phyloP scores from a whole-genome alignment of 495 filamentous ascomycete genomes.

The Neurospora hispaniola region DNA sequence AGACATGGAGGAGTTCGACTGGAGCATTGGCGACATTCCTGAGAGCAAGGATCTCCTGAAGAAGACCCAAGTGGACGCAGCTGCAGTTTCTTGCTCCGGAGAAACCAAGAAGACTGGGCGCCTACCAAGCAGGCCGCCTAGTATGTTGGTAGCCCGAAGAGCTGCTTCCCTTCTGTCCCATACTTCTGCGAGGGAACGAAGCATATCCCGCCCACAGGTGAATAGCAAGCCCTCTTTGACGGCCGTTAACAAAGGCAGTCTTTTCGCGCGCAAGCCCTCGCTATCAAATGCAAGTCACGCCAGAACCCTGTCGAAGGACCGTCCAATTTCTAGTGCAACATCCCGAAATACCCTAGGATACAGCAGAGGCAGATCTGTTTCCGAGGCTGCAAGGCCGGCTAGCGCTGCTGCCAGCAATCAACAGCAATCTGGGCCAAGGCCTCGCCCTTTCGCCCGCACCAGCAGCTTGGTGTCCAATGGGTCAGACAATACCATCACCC shows the following conservation, averaged over 20 bases:
- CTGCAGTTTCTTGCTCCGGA: not conserved
- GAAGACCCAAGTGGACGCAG: conserved; percentile 6
- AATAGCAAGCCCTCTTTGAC: not conserved
- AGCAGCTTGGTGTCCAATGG: conserved; percentile 29
- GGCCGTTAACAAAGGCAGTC: conserved; percentile 17
- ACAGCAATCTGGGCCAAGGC: conserved; percentile 6
- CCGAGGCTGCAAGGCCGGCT: conserved; percentile 27
- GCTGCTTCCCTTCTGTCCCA: conserved; percentile 29
- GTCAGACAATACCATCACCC: conserved; percentile 41
- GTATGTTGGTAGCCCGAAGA: conserved; percentile 27
- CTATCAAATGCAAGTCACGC: conserved; percentile 25
- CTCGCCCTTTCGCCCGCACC: conserved; percentile 20
- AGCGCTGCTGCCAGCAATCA: conserved; percentile 5
- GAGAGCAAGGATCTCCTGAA: conserved; percentile 21
- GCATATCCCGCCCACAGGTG: not conserved
- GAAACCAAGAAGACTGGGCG: conserved; percentile 17
- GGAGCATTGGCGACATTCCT: conserved; percentile 32
- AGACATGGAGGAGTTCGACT: conserved; percentile 46
- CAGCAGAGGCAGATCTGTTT: conserved; percentile 59
- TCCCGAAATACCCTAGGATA: conserved; percentile 76
- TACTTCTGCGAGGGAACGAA: not conserved
- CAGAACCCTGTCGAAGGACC: conserved; percentile 34
- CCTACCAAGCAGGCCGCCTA: conserved; percentile 23
- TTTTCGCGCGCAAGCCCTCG: conserved; percentile 30
- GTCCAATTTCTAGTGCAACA: conserved; percentile 48